Percentiles rank a stretch among this genome's conserved stretches.
phyloP scores from a whole-genome alignment of 2,329 filamentous ascomycete genomes.

The Cryphonectria radicalis region DNA sequence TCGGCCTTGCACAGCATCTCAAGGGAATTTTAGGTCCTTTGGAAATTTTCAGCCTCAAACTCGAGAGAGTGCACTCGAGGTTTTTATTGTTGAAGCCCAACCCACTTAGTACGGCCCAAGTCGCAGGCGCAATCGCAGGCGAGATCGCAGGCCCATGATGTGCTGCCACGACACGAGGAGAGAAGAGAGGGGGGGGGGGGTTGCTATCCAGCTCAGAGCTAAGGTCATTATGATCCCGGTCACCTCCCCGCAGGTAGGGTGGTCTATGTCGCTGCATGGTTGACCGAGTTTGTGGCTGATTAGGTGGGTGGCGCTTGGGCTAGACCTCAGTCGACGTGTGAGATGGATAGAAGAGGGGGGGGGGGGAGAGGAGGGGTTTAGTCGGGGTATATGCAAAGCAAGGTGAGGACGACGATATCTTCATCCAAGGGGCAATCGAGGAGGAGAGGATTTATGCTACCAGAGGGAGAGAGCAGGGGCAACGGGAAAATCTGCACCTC shows the following conservation, averaged over 20 bases:
- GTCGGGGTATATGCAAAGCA: background rate
- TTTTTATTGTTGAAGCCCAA: background rate
- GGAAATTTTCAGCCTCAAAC: background rate
- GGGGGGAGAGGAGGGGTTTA: background rate
- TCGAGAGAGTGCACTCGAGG: background rate
- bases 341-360: too few relatives aligned
- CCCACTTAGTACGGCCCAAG: background rate
- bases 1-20: background rate
- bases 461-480: too few relatives aligned
- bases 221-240: background rate
- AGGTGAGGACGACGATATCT: background rate
- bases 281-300: background rate
- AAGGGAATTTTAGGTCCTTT: background rate
- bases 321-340: background rate
- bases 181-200: too few relatives aligned
- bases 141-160: background rate
- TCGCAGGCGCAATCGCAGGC: background rate
- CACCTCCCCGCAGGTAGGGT: too few relatives aligned
- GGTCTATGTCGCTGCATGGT: background rate
- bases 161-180: too few relatives aligned
- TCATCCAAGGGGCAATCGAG: too few relatives aligned
- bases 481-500: background rate
- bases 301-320: background rate
- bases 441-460: background rate
- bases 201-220: too few relatives aligned